Percentiles rank a stretch among this genome's conserved stretches.
Conservation (phyloP, 2,329 filamentous ascomycete species). For the Pochonia chlamydosporia region DNA sequence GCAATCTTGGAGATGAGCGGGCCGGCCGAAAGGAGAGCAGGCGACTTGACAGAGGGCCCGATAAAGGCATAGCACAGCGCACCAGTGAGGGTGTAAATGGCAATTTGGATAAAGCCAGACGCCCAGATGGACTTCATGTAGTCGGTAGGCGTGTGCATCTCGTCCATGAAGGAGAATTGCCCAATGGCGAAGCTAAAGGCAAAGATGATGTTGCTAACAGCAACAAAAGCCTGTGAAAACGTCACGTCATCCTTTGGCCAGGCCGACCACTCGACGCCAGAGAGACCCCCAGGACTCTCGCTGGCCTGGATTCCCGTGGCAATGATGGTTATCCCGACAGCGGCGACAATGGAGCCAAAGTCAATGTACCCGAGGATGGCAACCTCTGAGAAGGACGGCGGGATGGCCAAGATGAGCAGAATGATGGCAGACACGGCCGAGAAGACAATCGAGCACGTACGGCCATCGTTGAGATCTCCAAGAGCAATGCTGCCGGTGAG, state of each 20-base stretch:
- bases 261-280: constrained; percentile 25
- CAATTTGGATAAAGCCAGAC: constrained; percentile 50
- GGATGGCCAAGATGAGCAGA: constrained; percentile 31
- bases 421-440: constrained; percentile 30
- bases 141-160: constrained; percentile 35
- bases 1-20: constrained; percentile 53
- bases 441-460: constrained; percentile 30
- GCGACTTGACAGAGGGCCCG: constrained; percentile 51
- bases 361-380: constrained; percentile 37
- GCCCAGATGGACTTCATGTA: constrained; percentile 45
- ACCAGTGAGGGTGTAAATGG: constrained; percentile 57
- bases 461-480: constrained; percentile 52
- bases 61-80: constrained; percentile 60
- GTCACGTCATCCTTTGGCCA: constrained; percentile 32
- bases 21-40: constrained; percentile 57
- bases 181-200: constrained; percentile 49
- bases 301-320: constrained; percentile 42
- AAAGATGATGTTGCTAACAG: constrained; percentile 59
- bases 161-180: constrained; percentile 39
- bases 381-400: constrained; percentile 33
- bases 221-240: constrained; percentile 46
- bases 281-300: constrained; percentile 11
- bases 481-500: constrained; percentile 60
- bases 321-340: constrained; percentile 57
- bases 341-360: constrained; percentile 53